phyloP scores from a whole-genome alignment of 2,329 filamentous ascomycete genomes.

The Shiraia bambusicola region DNA sequence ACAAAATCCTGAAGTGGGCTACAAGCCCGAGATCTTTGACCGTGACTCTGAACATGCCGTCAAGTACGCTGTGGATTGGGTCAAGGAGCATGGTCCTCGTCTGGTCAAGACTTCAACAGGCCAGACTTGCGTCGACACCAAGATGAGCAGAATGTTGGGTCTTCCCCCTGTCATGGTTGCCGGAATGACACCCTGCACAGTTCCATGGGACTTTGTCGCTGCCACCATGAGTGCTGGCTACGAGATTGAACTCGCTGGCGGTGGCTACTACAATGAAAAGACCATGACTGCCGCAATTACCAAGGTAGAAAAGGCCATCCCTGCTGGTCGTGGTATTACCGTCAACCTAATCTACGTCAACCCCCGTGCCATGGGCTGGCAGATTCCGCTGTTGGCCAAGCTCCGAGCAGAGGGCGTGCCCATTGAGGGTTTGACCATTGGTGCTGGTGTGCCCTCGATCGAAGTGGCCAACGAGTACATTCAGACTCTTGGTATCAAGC shows the following conservation, averaged over 20 bases:
- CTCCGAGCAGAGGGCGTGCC: constrained; percentile 50
- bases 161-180: constrained; percentile 52
- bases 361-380: constrained; percentile 55
- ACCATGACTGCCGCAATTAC: constrained; percentile 50
- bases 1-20: constrained; percentile 86
- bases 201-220: constrained; percentile 54
- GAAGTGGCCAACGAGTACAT: constrained; percentile 53
- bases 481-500: constrained; percentile 58
- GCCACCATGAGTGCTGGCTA: constrained; percentile 57
- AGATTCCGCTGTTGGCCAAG: constrained; percentile 54
- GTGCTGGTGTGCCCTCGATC: constrained; percentile 52
- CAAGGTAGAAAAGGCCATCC: constrained; percentile 48
- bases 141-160: constrained; percentile 56
- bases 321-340: constrained; percentile 54
- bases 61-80: constrained; percentile 95
- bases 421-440: constrained; percentile 52
- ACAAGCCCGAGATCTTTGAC: constrained; percentile 97
- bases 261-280: constrained; percentile 52
- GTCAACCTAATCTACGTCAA: constrained; percentile 58
- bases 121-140: constrained; percentile 91
- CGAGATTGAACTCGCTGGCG: constrained; percentile 53
- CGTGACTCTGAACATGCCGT: constrained; percentile 93
- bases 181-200: constrained; percentile 53
- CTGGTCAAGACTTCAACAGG: constrained; percentile 87
- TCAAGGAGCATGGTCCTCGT: constrained; percentile 93